Base-by-base conservation (phyloP, 2,329 filamentous ascomycete genomes). In the Metarhizium rileyi region DNA sequence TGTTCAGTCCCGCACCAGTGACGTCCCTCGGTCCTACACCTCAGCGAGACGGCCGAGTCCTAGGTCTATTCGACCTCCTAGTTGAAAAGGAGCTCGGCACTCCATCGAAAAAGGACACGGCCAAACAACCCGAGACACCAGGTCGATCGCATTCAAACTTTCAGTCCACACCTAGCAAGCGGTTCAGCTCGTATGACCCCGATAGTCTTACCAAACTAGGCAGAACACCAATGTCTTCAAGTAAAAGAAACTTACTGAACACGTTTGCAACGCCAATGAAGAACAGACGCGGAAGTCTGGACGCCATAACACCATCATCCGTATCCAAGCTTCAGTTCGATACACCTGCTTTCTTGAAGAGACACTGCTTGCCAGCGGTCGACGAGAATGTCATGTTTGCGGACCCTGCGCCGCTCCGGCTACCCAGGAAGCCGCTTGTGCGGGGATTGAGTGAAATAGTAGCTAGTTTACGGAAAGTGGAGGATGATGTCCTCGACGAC, bases 31-130 rank as follows among this genome's bases (percentile, higher is more conserved):
- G 86, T 2, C 87, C 87, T 1, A 93, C 87, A 12, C 87, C 87
- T 3, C 87, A 91, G 60, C 81, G 82, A 53, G 85, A 91, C 62
- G 87, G 87, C 26, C 79, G 80, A 20, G 83, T 90, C 1, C 72
- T 93, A 2, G 86, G 87, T 4, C 68, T 93, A 18, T 93, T 93
- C 61, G 87, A 91, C 60, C 67, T 86, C 10, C 68, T 89, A 7
- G 69, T 72, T 25, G 73, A 77, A 50, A 70, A 71, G 40, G 71
- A 72, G 22, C 64, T 72, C 23, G 69, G 69, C 28, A 76, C 75
- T 5, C 76, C 78, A 1, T 75, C 76, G 5, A 75, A 69, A 46
- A 71, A 50, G n/a, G 55, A 59, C 16, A 57, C 52, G 20, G 53
- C 69, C 62, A 51, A 48, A 9, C 16, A 44, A 16, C 20, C 47